Base-by-base conservation (phyloP, 768 basidiomycete genomes). In the Tricholoma sp. region DNA sequence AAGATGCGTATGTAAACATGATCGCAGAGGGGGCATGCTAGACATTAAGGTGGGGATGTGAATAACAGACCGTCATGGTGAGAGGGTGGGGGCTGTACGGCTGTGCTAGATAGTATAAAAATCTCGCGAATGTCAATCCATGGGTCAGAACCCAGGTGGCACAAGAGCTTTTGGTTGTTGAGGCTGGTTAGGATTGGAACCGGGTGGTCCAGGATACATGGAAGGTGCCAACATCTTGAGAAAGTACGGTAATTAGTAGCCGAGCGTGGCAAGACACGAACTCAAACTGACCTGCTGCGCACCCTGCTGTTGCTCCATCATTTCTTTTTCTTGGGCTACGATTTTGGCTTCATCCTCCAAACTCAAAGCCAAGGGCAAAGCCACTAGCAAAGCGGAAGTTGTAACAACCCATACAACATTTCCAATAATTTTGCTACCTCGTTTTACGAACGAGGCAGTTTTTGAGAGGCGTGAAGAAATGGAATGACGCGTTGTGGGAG, bases 301-400 rank as follows among this genome's bases (percentile, higher is more conserved):
- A 45, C 94, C 94, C 71, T 92, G 89, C 69, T 94, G 92, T 71
- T 96, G 94, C 53, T 91, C 91, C 60, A 91, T 76, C 82, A 92
- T 83, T 74, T 98, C 94, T 74, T 90, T 87, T 74, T 98, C 97
- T 74, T 98, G 94, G 49, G 88, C 86, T 10, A 94, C 88, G 57
- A 96, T 83, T 74, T 94, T 94, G 54, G 91, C 89, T 76, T 99
- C 97, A 73, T 97, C 96, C 74, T 99, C 97, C 64, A 98, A 79
- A 59, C 86, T 88, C 64, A 98, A 80, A 4, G 95, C 94, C 60
- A 98, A 79, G 32, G 97, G 97, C 37, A 99, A 79, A 12, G 92
- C 97, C 51, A 99, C 88, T 62, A 99, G 83, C 55, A 99, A 78
- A 1, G 95, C 94, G 45, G 89, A 91, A 8, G 96, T 98, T 55